Evolutionary conservation across 352 stramenopile species (phyloP).

Genomic region (Pseudoperonospora humuli): DNA sequence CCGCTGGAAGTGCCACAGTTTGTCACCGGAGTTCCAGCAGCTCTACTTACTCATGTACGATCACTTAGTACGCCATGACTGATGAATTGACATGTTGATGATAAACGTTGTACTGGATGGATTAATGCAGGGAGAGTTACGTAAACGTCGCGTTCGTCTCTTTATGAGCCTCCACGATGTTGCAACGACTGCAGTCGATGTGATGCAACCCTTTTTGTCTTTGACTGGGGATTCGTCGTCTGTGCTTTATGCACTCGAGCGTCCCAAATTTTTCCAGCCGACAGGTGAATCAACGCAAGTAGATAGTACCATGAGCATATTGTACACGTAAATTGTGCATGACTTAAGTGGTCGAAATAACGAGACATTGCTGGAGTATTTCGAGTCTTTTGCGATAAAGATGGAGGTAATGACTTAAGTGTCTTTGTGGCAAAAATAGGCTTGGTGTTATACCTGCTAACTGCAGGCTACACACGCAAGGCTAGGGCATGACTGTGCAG

Average conservation of each 20-base stretch:
- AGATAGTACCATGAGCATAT: slow-evolving; percentile 23
- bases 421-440: slow-evolving; percentile 7
- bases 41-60: slow-evolving; percentile 50
- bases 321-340: slow-evolving; percentile 44
- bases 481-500: slow-evolving; percentile 12
- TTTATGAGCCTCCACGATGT: slow-evolving; percentile 51
- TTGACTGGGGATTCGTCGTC: slow-evolving; percentile 19
- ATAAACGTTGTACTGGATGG: slow-evolving; percentile 2
- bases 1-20: slow-evolving; percentile 53
- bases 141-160: slow-evolving; percentile 38
- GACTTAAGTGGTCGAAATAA: slow-evolving; percentile 19
- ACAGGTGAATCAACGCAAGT: slow-evolving; percentile 1
- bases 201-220: slow-evolving; percentile 40
- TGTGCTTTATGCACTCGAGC: slow-evolving; percentile 28
- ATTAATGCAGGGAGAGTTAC: slow-evolving; percentile 37
- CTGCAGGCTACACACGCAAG: background rate
- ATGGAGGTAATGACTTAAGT: background rate
- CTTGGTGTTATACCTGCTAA: background rate
- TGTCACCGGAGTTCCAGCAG: slow-evolving; percentile 38
- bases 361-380: slow-evolving; percentile 14
- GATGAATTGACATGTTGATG: background rate
- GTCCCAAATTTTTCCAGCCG: slow-evolving; percentile 28
- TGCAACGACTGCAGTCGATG: slow-evolving; percentile 28
- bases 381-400: slow-evolving; percentile 1
- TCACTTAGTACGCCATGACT: background rate